Conservation (phyloP, 768 basidiomycete genomes). For the Daedaleopsis nitida region DNA sequence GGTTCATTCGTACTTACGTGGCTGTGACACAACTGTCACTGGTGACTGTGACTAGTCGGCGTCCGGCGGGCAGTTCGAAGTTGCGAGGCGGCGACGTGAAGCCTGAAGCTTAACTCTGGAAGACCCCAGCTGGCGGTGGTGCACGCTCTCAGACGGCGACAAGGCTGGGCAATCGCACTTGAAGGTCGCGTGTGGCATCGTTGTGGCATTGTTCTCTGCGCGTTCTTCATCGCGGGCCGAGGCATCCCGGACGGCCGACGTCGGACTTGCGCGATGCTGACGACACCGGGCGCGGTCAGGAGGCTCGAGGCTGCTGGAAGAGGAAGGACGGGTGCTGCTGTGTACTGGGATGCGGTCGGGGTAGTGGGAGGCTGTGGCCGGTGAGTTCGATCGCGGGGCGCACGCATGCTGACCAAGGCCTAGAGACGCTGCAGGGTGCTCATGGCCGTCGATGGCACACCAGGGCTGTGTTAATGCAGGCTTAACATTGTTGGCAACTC, state of each 20-base stretch:
- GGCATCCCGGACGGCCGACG: background rate
- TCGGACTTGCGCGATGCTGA: background rate
- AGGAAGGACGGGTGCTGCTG: background rate
- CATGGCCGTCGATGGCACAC: background rate
- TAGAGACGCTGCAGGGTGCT: background rate
- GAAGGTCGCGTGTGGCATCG: no score
- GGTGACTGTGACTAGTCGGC: background rate
- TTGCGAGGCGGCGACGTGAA: background rate
- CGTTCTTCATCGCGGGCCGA: no score
- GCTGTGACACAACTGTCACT: background rate
- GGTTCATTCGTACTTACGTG: no score
- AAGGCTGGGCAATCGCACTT: background rate
- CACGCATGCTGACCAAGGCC: background rate
- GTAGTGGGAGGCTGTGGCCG: background rate
- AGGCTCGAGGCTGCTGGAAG: background rate
- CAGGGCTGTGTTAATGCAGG: background rate
- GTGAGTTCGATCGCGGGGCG: background rate
- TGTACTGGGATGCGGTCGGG: background rate
- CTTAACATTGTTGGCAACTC: background rate
- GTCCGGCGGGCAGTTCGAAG: background rate
- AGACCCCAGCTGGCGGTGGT: background rate
- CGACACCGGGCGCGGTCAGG: background rate
- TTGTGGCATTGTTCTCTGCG: no score
- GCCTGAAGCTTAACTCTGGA: background rate
- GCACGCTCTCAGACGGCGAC: background rate